Conservation (phyloP, 129 eudicot species). For the Centaurea solstitialis region DNA sequence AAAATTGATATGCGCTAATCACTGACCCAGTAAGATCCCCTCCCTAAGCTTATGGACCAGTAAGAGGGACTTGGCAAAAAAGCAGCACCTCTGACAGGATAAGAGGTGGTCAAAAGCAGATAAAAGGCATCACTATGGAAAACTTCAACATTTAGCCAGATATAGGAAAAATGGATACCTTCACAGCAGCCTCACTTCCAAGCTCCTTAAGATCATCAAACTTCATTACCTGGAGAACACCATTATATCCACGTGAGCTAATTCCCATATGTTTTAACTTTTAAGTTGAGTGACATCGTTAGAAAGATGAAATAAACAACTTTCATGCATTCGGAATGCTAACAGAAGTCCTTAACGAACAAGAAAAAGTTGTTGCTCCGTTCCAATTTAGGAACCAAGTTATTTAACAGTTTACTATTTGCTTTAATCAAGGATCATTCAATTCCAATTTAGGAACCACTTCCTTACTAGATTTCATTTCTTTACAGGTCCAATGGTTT, state of each 20-base stretch:
- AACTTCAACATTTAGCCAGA: neutral
- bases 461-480: neutral
- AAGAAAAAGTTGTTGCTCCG: neutral
- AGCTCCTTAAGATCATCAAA: slow-evolving; percentile 95
- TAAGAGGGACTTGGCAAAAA: neutral
- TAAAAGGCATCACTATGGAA: neutral
- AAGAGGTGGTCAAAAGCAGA: neutral
- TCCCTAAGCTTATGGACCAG: neutral
- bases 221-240: slow-evolving; percentile 83
- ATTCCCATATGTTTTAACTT: slow-evolving; percentile 14
- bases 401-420: neutral
- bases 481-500: neutral
- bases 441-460: neutral
- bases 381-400: neutral
- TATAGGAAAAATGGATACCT: slow-evolving; percentile 48
- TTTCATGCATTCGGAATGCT: neutral
- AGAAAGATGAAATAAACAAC: neutral
- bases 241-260: slow-evolving; percentile 3
- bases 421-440: neutral
- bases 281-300: neutral
- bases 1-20: neutral
- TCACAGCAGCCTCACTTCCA: slow-evolving; percentile 80
- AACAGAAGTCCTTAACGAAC: neutral
- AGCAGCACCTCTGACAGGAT: neutral
- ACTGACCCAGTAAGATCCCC: neutral